These are phyloP conservation scores for Boletus vinaceobasis DNA, from an alignment of 768 basidiomycete genomes.

Conservation along the genomic window DNA sequence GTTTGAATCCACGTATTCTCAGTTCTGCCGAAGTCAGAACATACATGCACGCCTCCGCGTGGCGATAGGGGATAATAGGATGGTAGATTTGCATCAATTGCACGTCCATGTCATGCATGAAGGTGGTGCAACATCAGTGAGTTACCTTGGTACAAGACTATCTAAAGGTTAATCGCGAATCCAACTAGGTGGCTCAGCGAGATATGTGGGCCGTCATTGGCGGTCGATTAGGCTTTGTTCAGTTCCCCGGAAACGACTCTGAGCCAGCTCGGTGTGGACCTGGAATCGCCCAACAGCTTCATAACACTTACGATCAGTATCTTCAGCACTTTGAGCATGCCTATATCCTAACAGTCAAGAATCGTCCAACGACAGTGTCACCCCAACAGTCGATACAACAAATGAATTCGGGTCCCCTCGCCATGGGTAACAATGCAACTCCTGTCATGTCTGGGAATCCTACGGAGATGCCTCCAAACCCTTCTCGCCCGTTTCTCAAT, in stretches of 20 bases:
- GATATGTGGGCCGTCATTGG: slow-evolving; percentile 67
- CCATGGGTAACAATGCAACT: slow-evolving; percentile 8
- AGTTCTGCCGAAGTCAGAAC: slow-evolving; percentile 42
- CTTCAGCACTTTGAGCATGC: slow-evolving; percentile 54
- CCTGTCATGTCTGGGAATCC: slow-evolving; percentile 14
- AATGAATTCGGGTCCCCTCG: slow-evolving; percentile 10
- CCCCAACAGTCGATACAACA: slow-evolving; percentile 14
- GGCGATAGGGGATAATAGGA: slow-evolving; percentile 49
- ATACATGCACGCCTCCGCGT: slow-evolving; percentile 40
- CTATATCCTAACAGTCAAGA: slow-evolving; percentile 42
- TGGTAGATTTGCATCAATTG: slow-evolving; percentile 57
- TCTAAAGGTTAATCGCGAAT: slow-evolving; percentile 6
- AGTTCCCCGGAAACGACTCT: slow-evolving; percentile 57
- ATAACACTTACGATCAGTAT: slow-evolving; percentile 58
- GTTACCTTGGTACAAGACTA: slow-evolving; percentile 13
- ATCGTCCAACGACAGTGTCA: slow-evolving; percentile 13
- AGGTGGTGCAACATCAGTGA: slow-evolving; percentile 50
- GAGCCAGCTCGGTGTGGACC: slow-evolving; percentile 65
- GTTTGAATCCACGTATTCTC: slow-evolving; percentile 52
- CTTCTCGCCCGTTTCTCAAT: slow-evolving; percentile 5
- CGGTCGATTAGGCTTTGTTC: slow-evolving; percentile 61
- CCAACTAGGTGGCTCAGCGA: slow-evolving; percentile 46
- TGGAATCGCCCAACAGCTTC: slow-evolving; percentile 55
- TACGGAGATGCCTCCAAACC: slow-evolving; percentile 18
- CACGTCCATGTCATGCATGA: slow-evolving; percentile 58